Base-by-base conservation (phyloP, 352 stramenopile species). In the Phytophthora multivora region DNA sequence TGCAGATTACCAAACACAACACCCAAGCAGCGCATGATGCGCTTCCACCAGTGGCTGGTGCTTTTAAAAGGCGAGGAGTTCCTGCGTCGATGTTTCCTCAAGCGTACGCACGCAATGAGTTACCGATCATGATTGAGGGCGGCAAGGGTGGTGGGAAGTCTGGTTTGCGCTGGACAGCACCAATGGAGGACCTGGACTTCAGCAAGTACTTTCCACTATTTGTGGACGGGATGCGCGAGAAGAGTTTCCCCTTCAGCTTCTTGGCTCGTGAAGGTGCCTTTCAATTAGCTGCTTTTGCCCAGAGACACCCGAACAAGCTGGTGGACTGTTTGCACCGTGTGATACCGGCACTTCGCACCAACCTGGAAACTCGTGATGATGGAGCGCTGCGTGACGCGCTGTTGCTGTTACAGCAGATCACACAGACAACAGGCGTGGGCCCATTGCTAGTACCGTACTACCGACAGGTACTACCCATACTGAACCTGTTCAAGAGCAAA, bases 401-500 rank as follows among this genome's bases (percentile, higher is more conserved):
- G 23, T 58, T 72, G 7, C 48, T 90, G n/a, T 58, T 95, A 19
- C 82, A 93, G 56, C 62, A 74, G 23, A 70, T 95, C n/a, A 61
- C 87, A 26, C 52, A 53, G 12, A 71, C 82, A 1, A 61, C 74
- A 16, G 75, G 78, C 15, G 71, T 98, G 13, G 93, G 93, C 4
- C 78, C 80, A 21, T 73, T 91, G 18, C 71, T 98, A 12, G 90
- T 98, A 31, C 86, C 89, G 31, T 97, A 97, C 76, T 98, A 97
- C 71, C 88, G 92, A 15, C 88, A 97, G 54, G 63, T 98, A 15
- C 74, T 98, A 28, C 83, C 83, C 3, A 68, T 97, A 26, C 78
- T 98, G 55, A 97, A 96, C 53, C 48, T 97, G 51, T 97, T 97
- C 65, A 93, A 91, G 61, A 88, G 73, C 56, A 93, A 96, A 75